Evolutionary conservation across 306 rosid species (phyloP), one percentile per base, ranked within the genome.

Genomic region (Lathyrus aphaca): DNA sequence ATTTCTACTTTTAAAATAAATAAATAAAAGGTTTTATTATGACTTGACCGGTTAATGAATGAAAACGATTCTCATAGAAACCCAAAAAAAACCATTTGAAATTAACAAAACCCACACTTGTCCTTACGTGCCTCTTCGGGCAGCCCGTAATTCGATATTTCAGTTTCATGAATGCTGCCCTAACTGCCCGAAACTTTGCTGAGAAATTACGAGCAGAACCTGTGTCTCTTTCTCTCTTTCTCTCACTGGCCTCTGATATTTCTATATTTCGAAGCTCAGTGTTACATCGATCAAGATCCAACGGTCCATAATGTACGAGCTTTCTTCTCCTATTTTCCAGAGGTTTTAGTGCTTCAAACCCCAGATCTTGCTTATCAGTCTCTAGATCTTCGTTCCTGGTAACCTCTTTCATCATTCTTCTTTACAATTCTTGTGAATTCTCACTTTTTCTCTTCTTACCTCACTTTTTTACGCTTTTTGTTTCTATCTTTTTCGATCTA

Each of bases 201-300:
- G 83, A 81, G 84, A 77, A 84, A 80, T 78, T 82, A 82, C 91
- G 89, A 89, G 87, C 91, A 81, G 85, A 75, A 75, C 65, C 64
- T 77, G 71, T 66, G 81, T 61, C 57, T 73, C 77, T 66, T 63
- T 56, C 81, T 74, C 76, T 71, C 71, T 59, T 54, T 54, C 79
- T 55, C 68, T 49, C 53, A 35, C 77, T 57, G 50, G 19, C 79
- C 71, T 69, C 82, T 73, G 88, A 83, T 85, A 85, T 83, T 82
- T 86, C 83, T 80, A 82, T 84, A 82, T 76, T 81, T 84, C 71
- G 71, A 61, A 65, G 50, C 81, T 75, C 74, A 18, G 72, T 42
- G 82, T 74, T 77, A 82, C 82, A 56, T 60, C 85, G 89, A 83
- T 88, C 87, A 82, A 67, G 79, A 88, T 88, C 89, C 58, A 75